A percentile compares a stretch with the other conserved stretches of the same genome.
Conservation (phyloP, 2,329 filamentous ascomycete species). For the Arthrobotrys musiformis region DNA sequence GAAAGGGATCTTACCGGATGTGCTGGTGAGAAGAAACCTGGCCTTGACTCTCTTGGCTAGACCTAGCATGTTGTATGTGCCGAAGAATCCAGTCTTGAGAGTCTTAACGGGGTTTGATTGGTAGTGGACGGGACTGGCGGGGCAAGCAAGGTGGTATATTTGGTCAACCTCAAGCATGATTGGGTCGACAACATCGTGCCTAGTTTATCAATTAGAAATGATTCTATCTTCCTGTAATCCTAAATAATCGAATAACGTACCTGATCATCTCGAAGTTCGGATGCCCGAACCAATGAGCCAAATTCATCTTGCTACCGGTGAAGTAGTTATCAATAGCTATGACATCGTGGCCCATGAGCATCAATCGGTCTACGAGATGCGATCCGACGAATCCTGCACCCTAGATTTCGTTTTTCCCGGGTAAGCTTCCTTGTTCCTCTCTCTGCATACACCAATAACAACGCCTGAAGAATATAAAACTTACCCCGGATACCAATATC, state of each 20-base stretch:
- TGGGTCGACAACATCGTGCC: conserved; percentile 60
- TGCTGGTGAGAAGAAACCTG: conserved; percentile 61
- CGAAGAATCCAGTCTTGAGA: conserved; percentile 60
- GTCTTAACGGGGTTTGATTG: conserved; percentile 61
- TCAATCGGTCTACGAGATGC: conserved; percentile 59
- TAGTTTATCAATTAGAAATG: conserved; percentile 15
- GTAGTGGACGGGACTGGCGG: conserved; percentile 61
- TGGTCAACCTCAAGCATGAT: conserved; percentile 60
- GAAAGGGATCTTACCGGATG: conserved; percentile 58
- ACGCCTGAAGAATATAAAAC: conserved; percentile 12
- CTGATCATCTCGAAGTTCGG: conserved; percentile 59
- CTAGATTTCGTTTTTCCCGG: conserved; percentile 40
- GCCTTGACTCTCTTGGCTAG: conserved; percentile 60
- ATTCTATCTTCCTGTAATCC: background rate
- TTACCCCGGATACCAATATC: conserved; percentile 59
- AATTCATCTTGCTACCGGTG: conserved; percentile 59
- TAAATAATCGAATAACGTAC: conserved; percentile 38
- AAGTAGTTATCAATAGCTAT: conserved; percentile 60
- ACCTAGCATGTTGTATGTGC: conserved; percentile 61
- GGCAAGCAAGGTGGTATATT: conserved; percentile 62
- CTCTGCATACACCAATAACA: background rate
- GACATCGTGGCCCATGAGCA: conserved; percentile 60
- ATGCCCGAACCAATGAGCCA: conserved; percentile 59
- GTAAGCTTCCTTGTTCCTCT: background rate
- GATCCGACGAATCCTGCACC: conserved; percentile 60